A percentile compares a stretch with the other conserved stretches of the same genome.
phyloP scores from a whole-genome alignment of 2,329 filamentous ascomycete genomes.

The Fragosphaeria purpurea region DNA sequence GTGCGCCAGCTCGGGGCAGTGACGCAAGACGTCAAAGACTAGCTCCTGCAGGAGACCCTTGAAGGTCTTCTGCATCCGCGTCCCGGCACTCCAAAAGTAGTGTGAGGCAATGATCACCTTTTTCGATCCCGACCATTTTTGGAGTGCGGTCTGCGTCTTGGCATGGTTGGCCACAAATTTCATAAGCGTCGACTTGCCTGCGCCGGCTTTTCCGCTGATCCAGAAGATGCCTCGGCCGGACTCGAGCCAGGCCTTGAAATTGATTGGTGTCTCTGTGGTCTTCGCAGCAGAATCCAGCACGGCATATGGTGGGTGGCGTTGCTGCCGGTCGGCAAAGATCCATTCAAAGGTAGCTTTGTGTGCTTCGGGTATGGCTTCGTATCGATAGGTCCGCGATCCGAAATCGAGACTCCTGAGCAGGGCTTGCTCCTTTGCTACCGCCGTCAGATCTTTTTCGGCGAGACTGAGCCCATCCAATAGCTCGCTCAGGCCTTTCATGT shows the following conservation, averaged over 20 bases:
- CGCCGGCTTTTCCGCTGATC: slow-evolving; percentile 5
- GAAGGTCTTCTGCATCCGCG: slow-evolving; percentile 1
- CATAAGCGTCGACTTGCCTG: slow-evolving; percentile 9
- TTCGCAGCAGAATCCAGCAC: not conserved
- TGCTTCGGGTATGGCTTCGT: slow-evolving; percentile 1
- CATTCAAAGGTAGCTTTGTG: slow-evolving; percentile 3
- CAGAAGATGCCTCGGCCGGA: slow-evolving; percentile 3
- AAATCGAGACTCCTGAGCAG: not conserved
- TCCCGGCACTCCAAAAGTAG: slow-evolving; percentile 6
- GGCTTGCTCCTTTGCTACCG: not conserved
- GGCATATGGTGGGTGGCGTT: not conserved
- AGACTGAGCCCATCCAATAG: not conserved
- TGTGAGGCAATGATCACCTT: not conserved
- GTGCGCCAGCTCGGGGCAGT: slow-evolving; percentile 1
- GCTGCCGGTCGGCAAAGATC: not conserved
- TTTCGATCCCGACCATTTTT: not conserved
- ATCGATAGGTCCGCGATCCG: not conserved
- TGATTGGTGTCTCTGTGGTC: not conserved
- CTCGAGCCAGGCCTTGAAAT: slow-evolving; percentile 1
- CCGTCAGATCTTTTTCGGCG: not conserved
- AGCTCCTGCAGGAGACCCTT: slow-evolving; percentile 5
- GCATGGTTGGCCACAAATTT: slow-evolving; percentile 5
- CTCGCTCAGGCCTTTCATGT: not conserved
- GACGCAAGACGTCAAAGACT: slow-evolving; percentile 1
- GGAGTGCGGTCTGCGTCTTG: not conserved